Conservation (phyloP, 306 rosid genomes). For the Vigna nakashimae region DNA sequence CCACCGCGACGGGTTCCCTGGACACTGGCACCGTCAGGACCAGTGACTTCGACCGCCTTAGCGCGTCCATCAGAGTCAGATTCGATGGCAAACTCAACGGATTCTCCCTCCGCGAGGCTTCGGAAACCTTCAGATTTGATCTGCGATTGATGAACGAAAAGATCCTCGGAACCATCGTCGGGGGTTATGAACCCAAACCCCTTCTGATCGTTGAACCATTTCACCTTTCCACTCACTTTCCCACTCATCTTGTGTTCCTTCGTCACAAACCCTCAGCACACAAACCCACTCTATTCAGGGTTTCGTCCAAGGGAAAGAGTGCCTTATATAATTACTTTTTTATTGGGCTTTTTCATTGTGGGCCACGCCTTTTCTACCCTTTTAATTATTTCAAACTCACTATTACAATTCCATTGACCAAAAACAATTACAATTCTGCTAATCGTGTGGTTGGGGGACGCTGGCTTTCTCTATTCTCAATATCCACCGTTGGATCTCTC, state of each 20-base stretch:
- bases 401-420: not conserved
- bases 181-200: slow-evolving; percentile 95
- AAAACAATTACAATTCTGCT: not conserved
- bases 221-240: slow-evolving; percentile 72
- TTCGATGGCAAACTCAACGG: slow-evolving; percentile 76
- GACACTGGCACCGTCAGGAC: slow-evolving; percentile 61
- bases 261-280: slow-evolving; percentile 1
- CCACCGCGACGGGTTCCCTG: slow-evolving; percentile 72
- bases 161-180: slow-evolving; percentile 72
- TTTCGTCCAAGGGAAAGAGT: not conserved
- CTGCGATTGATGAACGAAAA: slow-evolving; percentile 86
- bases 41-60: slow-evolving; percentile 90
- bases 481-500: slow-evolving; percentile 8
- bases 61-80: slow-evolving; percentile 68
- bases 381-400: not conserved
- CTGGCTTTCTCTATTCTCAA: not conserved
- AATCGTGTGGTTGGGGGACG: slow-evolving; percentile 40
- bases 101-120: slow-evolving; percentile 78
- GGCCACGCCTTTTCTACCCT: slow-evolving; percentile 6
- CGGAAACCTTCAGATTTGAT: slow-evolving; percentile 82
- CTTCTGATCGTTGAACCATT: slow-evolving; percentile 92
- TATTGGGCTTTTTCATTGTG: slow-evolving; percentile 35
- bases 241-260: slow-evolving; percentile 50
- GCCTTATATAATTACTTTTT: not conserved
- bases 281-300: not conserved